phyloP scores from a whole-genome alignment of 805 yeast species.

The Metschnikowia lunata region DNA sequence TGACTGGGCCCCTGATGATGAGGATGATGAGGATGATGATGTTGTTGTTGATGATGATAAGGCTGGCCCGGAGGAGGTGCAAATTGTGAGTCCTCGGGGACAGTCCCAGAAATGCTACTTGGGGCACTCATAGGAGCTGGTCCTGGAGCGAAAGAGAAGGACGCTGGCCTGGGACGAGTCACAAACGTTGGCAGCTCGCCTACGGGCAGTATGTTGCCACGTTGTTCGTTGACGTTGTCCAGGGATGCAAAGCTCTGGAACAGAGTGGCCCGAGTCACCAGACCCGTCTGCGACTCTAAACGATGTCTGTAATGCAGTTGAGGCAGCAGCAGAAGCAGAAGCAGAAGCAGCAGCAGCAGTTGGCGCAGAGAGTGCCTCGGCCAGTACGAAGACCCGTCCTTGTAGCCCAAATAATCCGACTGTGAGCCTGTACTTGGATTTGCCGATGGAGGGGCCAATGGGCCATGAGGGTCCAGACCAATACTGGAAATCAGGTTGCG shows the following conservation, averaged over 20 bases:
- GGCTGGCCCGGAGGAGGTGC: neutral
- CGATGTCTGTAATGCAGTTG: constrained; percentile 8
- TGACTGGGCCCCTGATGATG: too few species aligned
- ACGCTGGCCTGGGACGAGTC: constrained; percentile 12
- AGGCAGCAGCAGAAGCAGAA: constrained; percentile 2
- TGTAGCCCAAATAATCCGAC: constrained; percentile 10
- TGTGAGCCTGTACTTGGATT: neutral
- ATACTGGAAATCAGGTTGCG: constrained; percentile 5
- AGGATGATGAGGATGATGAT: too few species aligned
- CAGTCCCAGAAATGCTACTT: too few species aligned
- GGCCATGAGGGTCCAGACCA: constrained; percentile 5
- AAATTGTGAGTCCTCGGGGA: neutral
- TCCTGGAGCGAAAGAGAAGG: constrained; percentile 9
- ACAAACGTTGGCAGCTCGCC: constrained; percentile 7
- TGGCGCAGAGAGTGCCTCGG: constrained; percentile 4
- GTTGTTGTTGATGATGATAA: neutral
- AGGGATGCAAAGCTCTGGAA: constrained; percentile 4
- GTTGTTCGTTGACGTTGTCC: neutral
- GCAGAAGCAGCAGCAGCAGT: neutral
- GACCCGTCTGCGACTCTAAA: constrained; percentile 1
- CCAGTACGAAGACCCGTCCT: constrained; percentile 2
- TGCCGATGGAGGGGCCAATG: neutral
- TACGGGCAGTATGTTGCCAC: constrained; percentile 2
- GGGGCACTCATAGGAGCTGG: constrained; percentile 1
- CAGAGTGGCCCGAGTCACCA: constrained; percentile 7